Base-by-base conservation (phyloP, 176 grass and related monocot species). In the Triticum dicoccoides region DNA sequence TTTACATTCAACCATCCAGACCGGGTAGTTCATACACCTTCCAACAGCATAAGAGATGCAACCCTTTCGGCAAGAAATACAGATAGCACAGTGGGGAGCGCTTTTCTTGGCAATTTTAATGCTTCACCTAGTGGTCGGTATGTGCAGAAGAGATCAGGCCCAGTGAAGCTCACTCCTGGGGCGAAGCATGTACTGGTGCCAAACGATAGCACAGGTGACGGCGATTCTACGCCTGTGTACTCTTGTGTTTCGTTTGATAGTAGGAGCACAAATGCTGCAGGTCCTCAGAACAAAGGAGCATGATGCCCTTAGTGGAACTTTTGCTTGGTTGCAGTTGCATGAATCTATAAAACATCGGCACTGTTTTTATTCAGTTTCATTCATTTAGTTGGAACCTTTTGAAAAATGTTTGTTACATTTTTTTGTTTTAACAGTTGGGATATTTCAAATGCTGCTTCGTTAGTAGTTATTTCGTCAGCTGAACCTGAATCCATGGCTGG, bases 161-260 rank as follows among this genome's bases (percentile, higher is more conserved):
- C 81, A 1, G 83, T 89, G 71, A 92, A 89, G 64, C 91, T 92
- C 69, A 77, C 47, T 56, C 79, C 87, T 3, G 91, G 87, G 33
- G 91, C 84, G 10, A 92, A 84, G 69, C 91, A 92, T 81, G 87
- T 87, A 23, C 70, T 92, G 76, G 86, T 49, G 45, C 45, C 45
- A 49, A 49, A 49, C 4, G 45, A 49, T 52, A 81, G 69, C 35
- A 89, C 87, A 18, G 75, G 56, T 33, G 68, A 80, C 6, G 33
- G 34, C 69, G 84, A 64, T 76, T 83, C 80, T 42, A 61, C 65
- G 59, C 87, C 91, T 39, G 42, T 92, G 61, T 86, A 92, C 61
- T 92, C 87, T 4, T 51, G 74, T 86, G 51, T 92, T 27, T 91
- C 80, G 9, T 74, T 87, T 3, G 84, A 69, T 33, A 89, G 47